phyloP scores from a whole-genome alignment of 2,329 filamentous ascomycete species.

The Helminthosporium solani region DNA sequence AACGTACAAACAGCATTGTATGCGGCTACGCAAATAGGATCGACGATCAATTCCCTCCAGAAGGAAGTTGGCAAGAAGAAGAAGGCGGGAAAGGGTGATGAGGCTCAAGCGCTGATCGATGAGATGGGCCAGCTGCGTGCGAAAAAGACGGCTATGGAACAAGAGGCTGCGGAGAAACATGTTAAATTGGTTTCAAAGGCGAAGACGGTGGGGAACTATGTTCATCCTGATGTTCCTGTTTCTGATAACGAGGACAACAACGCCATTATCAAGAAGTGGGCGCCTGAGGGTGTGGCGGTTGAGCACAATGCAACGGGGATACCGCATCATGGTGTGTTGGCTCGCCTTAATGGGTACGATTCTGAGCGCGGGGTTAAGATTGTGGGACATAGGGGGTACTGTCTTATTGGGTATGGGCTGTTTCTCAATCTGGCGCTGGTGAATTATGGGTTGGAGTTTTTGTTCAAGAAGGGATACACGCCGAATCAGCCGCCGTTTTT shows the following conservation, averaged over 20 bases:
- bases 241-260: constrained; percentile 91
- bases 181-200: constrained; percentile 72
- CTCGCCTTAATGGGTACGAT: constrained; percentile 86
- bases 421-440: constrained; percentile 90
- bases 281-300: constrained; percentile 70
- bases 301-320: constrained; percentile 79
- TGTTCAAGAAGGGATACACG: constrained; percentile 76
- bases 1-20: constrained; percentile 60
- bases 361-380: constrained; percentile 78
- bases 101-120: constrained; percentile 75
- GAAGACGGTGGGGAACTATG: constrained; percentile 84
- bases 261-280: constrained; percentile 72
- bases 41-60: constrained; percentile 45
- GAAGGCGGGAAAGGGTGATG: constrained; percentile 57
- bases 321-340: constrained; percentile 93
- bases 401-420: constrained; percentile 83
- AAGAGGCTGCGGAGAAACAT: constrained; percentile 74
- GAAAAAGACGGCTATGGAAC: constrained; percentile 77
- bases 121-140: constrained; percentile 77
- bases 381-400: constrained; percentile 92
- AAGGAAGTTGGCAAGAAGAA: constrained; percentile 52
- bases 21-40: constrained; percentile 53
- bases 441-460: constrained; percentile 92
- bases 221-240: constrained; percentile 83
- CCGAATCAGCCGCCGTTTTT: constrained; percentile 63